These are phyloP conservation scores for Diaporthe humulicola DNA, from an alignment of 2,329 filamentous ascomycete genomes.

Conservation along the genomic window DNA sequence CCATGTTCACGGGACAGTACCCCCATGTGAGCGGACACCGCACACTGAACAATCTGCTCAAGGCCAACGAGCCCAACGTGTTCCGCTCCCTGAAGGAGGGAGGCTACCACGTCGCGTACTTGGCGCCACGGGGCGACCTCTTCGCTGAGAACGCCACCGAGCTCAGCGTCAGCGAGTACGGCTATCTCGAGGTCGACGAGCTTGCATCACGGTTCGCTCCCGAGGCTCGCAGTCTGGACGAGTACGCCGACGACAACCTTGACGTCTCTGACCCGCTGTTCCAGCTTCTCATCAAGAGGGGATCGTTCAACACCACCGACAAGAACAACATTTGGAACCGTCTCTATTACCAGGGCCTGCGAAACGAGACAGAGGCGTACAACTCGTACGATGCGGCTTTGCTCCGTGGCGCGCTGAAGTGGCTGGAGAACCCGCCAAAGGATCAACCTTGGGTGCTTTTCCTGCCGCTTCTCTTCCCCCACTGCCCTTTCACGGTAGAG, in stretches of 20 bases:
- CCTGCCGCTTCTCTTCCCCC: slow-evolving; percentile 58
- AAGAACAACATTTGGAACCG: slow-evolving; percentile 50
- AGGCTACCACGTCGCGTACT: slow-evolving; percentile 61
- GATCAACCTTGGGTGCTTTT: slow-evolving; percentile 59
- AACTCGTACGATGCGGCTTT: slow-evolving; percentile 60
- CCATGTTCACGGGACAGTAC: slow-evolving; percentile 61
- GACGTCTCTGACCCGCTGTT: slow-evolving; percentile 10
- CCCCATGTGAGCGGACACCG: slow-evolving; percentile 61
- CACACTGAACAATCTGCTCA: slow-evolving; percentile 60
- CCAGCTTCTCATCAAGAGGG: slow-evolving; percentile 10
- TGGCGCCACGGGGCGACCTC: slow-evolving; percentile 49
- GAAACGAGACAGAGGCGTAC: slow-evolving; percentile 52
- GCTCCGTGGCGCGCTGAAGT: slow-evolving; percentile 56
- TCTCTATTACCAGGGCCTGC: slow-evolving; percentile 56
- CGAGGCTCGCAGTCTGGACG: slow-evolving; percentile 22
- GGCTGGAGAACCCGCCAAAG: slow-evolving; percentile 57
- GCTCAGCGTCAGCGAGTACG: slow-evolving; percentile 59
- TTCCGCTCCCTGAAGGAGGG: slow-evolving; percentile 55
- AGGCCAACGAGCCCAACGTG: slow-evolving; percentile 62
- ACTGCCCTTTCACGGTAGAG: slow-evolving; percentile 62
- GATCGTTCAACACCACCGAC: slow-evolving; percentile 11
- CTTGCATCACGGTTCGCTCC: slow-evolving; percentile 50
- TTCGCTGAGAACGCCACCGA: slow-evolving; percentile 60
- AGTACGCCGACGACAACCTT: slow-evolving; percentile 46
- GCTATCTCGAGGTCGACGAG: slow-evolving; percentile 51